Base-by-base conservation (phyloP, 78 protist species). In the Capsaspora owczarzaki region DNA sequence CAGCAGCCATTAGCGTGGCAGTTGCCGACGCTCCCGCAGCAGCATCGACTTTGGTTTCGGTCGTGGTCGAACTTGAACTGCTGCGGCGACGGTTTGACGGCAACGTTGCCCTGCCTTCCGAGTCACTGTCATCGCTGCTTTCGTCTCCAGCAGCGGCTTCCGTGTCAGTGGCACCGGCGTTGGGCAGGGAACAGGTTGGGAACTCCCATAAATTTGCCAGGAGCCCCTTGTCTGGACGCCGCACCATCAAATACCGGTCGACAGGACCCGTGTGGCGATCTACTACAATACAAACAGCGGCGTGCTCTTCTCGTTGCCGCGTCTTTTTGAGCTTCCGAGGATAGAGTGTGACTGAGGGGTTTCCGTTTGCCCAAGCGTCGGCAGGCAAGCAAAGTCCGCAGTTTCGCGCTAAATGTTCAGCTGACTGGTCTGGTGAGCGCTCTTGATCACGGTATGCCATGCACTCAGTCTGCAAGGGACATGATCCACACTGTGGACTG, bases 401-500 rank as follows among this genome's bases (percentile, higher is more conserved):
- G 72, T 25, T 33, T 25, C 8, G 72, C n/a, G 1, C 25, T 33
- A 35, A 63, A 3, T 63, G 43, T 41, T 2, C 40, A 8, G 19
- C 43, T 22, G 72, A 8, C 43, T 63, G 33, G 25, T 14, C 10
- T 6, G 42, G 14, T 4, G 72, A 6, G 23, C 38, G 2, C 43
- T 63, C 10, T 63, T 31, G 35, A 8, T 6, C 33, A 8, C 33
- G 72, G 22, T 35, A 6, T 8, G 43, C 72, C 20, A 35, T 4
- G 56, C 83, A 86, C 69, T 47, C 44, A 14, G 0, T 5, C 10
- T 23, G 25, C 27, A 92, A 38, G 5, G 93, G 93, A 47, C 93
- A 92, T 20, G n/a, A 33, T 20, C 33, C 38, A 44, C 93, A 92
- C 31, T 29, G 35, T 25, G 93, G 92, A 6, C 71, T 76, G 38